These are phyloP conservation scores for Geranium incanum DNA, from an alignment of 441 rosid genomes.

Conservation along the genomic window DNA sequence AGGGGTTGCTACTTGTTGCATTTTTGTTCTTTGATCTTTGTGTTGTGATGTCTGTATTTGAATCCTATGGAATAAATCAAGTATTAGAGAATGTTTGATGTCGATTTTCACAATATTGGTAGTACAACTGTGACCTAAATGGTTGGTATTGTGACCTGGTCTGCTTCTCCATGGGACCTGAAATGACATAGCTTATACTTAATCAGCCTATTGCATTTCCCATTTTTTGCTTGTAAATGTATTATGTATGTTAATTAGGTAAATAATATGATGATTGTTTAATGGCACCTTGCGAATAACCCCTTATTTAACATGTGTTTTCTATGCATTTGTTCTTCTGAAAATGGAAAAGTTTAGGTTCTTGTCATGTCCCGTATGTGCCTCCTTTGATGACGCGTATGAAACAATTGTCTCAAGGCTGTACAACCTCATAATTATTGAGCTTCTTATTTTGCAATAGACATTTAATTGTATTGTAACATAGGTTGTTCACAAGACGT, in stretches of 20 bases:
- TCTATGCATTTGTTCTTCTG: not conserved
- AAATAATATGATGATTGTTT: not conserved
- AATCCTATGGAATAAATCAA: not conserved
- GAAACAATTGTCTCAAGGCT: not conserved
- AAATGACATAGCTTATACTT: not conserved
- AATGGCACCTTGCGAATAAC: not conserved
- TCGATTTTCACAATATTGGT: not conserved
- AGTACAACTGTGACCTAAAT: not conserved
- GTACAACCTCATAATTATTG: not conserved
- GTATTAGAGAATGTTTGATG: not conserved
- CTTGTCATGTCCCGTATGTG: not conserved
- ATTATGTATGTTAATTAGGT: not conserved
- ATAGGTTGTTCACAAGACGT: not conserved
- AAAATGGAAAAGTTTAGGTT: not conserved
- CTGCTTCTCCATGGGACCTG: not conserved
- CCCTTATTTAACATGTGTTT: not conserved
- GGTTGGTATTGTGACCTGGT: not conserved
- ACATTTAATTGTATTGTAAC: not conserved
- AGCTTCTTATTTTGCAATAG: not conserved
- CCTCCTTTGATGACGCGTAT: not conserved
- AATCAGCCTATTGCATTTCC: not conserved
- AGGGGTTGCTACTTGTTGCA: slow-evolving; percentile 14
- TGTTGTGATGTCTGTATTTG: not conserved
- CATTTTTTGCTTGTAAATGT: too few relatives aligned
- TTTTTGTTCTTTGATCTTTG: not conserved